Base-by-base conservation (phyloP, 2,329 filamentous ascomycete species). In the Cordyceps pruinosa region DNA sequence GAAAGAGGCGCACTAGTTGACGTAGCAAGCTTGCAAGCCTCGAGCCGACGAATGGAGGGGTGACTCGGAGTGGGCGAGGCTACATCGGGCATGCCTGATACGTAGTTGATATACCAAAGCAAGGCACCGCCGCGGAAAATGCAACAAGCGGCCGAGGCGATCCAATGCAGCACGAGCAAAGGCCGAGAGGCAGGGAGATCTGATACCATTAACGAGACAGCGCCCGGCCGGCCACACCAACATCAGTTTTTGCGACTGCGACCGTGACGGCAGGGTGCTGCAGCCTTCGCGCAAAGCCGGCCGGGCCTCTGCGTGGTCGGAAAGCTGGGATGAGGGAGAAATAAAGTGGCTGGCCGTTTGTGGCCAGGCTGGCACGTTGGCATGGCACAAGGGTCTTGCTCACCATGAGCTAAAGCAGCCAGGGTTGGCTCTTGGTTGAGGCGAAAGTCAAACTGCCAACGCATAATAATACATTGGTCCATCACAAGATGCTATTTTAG, bases 11-110 rank as follows among this genome's bases (percentile, higher is more conserved):
- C 52, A 41, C 44, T 48, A 56, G 52, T 48, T 48, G 52, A 56
- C 52, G 52, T 56, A 39, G 42, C 34, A 56, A n/a, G n/a, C n/a
- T n/a, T n/a, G n/a, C n/a, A n/a, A n/a, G 52, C 34, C 45, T 49
- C 28, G 42, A 7, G 37, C 19, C 28, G 15, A 21, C 15, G 37
- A 28, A 50, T 37, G 26, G 26, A 34, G 35, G 6, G 25, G 13
- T 47, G 44, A 34, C 52, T 47, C 51, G 17, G 46, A 39, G 55
- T 51, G 55, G 55, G 34, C n/a, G 30, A 51, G 47, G 23, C 46
- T 57, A 42, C 50, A 35, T 51, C 54, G 46, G 54, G 45, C 46
- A 50, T 57, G 37, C 34, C 44, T 21, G 23, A 39, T 13, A 42
- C 15, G n/a, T 37, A 32, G n/a, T 34, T 48, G 44, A 47, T 49